Base-by-base conservation (phyloP, 176 grass and related monocot genomes). In the Oryza glaberrima region DNA sequence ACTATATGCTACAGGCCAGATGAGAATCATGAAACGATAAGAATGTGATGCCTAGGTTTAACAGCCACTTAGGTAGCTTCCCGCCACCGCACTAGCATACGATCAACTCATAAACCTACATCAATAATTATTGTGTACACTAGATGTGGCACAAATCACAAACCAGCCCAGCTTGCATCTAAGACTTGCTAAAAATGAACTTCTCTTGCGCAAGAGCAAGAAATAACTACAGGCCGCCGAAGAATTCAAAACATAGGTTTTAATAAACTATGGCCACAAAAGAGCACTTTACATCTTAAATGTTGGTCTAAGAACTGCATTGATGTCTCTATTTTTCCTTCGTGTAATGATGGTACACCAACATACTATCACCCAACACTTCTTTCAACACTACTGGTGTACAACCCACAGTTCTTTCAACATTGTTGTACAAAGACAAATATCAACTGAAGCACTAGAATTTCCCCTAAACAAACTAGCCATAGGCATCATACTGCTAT, bases 251-350 rank as follows among this genome's bases (percentile, higher is more conserved):
- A 67, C 67, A 73, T 45, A 67, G 44, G 12, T 63, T 43, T 36
- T 12, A 22, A 67, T 44, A 25, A 1, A 43, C 36, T 22, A 63
- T 48, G 64, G 3, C 73, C 43, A 16, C 15, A 15, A 81, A 81
- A 77, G 54, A 77, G 45, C 3, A 64, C 20, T 35, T 2, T 7
- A 20, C 25, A 28, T 60, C 63, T 75, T 15, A 72, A 51, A 52
- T 36, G 19, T 25, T 61, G 49, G 13, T 70, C 51, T 48, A 44
- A 51, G 77, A 23, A 72, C 16, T 82, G 45, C 41, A 77, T 63
- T 63, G 4, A 63, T 63, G 58, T 23, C 58, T 23, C 58, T 23
- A 23, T n/a, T 63, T 63, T 63, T 23, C 9, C 3, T n/a, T 22
- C 19, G 22, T 19, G 2, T 63, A 11, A 23, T 23, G 19, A 22